Percentiles rank a stretch among this genome's conserved stretches.
These are phyloP conservation scores for Chrysoporthe deuterocubensis DNA, from an alignment of 2,329 filamentous ascomycete genomes.

Conservation along the genomic window DNA sequence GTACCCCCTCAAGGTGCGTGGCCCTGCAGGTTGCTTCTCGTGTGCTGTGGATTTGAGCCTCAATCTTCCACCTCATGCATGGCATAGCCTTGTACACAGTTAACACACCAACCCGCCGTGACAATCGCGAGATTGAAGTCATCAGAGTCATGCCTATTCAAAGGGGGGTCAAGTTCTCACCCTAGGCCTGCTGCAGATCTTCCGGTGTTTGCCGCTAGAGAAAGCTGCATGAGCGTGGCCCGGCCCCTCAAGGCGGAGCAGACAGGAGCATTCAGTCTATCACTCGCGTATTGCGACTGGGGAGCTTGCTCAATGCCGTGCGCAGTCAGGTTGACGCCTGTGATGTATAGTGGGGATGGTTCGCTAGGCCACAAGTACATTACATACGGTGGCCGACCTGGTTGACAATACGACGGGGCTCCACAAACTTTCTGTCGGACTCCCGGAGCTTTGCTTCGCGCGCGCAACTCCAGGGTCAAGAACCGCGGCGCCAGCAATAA, in stretches of 20 bases:
- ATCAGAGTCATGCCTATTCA: conserved; percentile 16
- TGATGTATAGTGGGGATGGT: conserved; percentile 15
- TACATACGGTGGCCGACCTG: background rate
- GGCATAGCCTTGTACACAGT: conserved; percentile 31
- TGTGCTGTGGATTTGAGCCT: conserved; percentile 38
- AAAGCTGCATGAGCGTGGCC: conserved; percentile 13
- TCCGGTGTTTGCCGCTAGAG: conserved; percentile 13
- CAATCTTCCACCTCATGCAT: conserved; percentile 39
- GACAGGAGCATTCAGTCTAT: background rate
- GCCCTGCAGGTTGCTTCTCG: conserved; percentile 22
- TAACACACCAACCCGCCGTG: conserved; percentile 14
- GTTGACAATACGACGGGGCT: conserved; percentile 8
- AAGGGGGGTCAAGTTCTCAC: background rate
- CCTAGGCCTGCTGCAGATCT: conserved; percentile 20
- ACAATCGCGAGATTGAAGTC: background rate
- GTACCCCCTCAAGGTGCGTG: conserved; percentile 14
- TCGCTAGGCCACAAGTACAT: background rate
- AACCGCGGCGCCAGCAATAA: background rate
- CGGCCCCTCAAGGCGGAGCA: conserved; percentile 14
- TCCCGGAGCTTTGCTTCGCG: conserved; percentile 4
- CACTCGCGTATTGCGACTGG: background rate
- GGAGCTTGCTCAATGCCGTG: conserved; percentile 3
- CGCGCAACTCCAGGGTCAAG: background rate
- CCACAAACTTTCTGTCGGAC: background rate
- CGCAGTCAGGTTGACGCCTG: conserved; percentile 8